phyloP scores from a whole-genome alignment of 1,284 basidiomycete species.

The Inonotus obliquus region DNA sequence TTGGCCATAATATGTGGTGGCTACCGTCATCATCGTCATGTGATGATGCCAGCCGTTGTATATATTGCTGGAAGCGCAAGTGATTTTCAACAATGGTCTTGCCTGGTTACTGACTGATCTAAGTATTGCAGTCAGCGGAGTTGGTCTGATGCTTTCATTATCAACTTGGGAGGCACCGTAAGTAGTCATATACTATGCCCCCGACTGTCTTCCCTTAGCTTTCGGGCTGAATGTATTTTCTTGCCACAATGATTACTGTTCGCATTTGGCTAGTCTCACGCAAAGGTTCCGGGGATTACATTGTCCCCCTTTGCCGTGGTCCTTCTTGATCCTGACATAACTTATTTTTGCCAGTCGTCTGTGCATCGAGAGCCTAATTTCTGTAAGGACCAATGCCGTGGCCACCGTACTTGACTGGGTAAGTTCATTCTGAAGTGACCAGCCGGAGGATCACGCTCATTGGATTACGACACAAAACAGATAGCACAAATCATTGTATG shows the following conservation, averaged over 20 bases:
- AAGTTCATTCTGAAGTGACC: not conserved
- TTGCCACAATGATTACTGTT: not conserved
- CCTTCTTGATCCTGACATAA: not conserved
- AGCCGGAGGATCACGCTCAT: not conserved
- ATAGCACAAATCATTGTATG: not conserved
- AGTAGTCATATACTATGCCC: not conserved
- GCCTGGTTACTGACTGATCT: not conserved
- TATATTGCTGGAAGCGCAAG: not conserved
- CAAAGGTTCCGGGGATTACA: conserved; percentile 42
- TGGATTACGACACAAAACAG: not conserved
- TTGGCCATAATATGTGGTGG: not conserved
- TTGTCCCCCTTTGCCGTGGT: conserved; percentile 51
- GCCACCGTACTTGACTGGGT: not conserved
- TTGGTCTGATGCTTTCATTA: not conserved
- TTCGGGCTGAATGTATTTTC: not conserved
- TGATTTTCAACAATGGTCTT: not conserved
- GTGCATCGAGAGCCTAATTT: not conserved
- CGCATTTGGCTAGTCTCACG: not conserved
- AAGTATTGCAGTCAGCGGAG: not conserved
- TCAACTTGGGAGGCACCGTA: not conserved
- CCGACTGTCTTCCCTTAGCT: not conserved
- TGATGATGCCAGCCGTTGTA: not conserved
- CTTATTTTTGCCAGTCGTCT: not conserved
- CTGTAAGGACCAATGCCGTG: not conserved
- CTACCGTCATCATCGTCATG: not conserved